These are phyloP conservation scores for Phytopythium aichiense DNA, from an alignment of 352 stramenopile species.

Conservation along the genomic window DNA sequence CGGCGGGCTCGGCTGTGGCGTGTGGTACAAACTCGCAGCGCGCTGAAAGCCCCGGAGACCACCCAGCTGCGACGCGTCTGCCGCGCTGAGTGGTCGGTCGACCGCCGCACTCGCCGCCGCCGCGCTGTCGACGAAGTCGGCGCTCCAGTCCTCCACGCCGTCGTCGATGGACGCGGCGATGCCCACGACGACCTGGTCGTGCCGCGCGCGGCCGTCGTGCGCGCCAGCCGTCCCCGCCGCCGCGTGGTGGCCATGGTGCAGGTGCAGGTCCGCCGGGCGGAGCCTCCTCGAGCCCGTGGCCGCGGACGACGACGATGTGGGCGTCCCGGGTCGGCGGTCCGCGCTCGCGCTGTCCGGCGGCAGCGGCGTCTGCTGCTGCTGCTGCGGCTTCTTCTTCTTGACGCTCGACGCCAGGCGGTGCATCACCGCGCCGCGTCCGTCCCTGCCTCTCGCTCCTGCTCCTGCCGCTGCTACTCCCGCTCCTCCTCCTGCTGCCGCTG, in stretches of 20 bases:
- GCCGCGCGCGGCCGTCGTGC: neutral
- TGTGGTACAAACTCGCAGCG: slow-evolving; percentile 11
- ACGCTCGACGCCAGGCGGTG: slow-evolving; percentile 9
- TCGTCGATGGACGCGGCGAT: slow-evolving; percentile 62
- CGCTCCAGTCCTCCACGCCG: slow-evolving; percentile 76
- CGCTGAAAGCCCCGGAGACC: slow-evolving; percentile 25
- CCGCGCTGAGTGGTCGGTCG: neutral
- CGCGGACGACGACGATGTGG: slow-evolving; percentile 1
- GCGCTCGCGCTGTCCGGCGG: neutral
- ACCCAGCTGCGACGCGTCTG: slow-evolving; percentile 8
- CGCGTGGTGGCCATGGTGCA: slow-evolving; percentile 2
- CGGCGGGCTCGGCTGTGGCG: slow-evolving; percentile 12
- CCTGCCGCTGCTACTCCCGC: neutral
- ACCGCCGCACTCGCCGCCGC: neutral
- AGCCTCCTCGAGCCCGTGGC: neutral
- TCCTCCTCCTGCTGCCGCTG: neutral
- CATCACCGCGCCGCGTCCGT: neutral
- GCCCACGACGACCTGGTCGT: slow-evolving; percentile 68
- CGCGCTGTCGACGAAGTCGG: slow-evolving; percentile 38
- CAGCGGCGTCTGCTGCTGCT: slow-evolving; percentile 7
- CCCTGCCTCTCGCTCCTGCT: neutral
- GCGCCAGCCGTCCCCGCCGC: neutral
- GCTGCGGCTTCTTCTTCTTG: slow-evolving; percentile 8
- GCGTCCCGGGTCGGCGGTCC: slow-evolving; percentile 4
- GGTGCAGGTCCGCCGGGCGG: slow-evolving; percentile 6